phyloP scores from a whole-genome alignment of 148 eudicot genomes.

The Talinum fruticosum region DNA sequence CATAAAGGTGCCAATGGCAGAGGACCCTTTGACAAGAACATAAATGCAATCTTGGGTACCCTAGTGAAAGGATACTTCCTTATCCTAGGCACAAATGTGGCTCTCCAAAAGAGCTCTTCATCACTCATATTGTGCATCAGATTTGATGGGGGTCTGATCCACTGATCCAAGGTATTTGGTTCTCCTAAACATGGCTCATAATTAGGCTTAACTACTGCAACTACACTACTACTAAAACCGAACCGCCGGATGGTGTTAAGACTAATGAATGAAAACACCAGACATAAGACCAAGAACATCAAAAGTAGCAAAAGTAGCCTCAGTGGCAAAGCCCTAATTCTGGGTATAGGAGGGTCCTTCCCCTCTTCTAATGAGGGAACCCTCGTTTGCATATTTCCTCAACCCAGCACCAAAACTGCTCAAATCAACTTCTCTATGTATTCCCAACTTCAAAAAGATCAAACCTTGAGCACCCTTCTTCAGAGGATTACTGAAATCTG shows the following conservation, averaged over 20 bases:
- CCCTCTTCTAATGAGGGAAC: conserved; percentile 63
- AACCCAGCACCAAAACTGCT: conserved; percentile 6
- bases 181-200: conserved; percentile 50
- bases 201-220: conserved; percentile 36
- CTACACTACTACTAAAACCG: conserved; percentile 42
- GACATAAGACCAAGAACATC: conserved; percentile 53
- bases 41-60: conserved; percentile 82
- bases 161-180: conserved; percentile 35
- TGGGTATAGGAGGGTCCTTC: conserved; percentile 51
- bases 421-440: conserved; percentile 17
- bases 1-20: conserved; percentile 89
- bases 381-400: conserved; percentile 38
- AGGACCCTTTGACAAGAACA: conserved; percentile 96
- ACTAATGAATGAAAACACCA: conserved; percentile 54
- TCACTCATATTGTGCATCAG: conserved; percentile 83
- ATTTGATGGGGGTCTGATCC: conserved; percentile 65
- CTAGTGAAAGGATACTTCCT: conserved; percentile 60
- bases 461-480: conserved; percentile 14
- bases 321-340: conserved; percentile 63
- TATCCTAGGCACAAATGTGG: conserved; percentile 57
- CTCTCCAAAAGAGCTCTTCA: conserved; percentile 77
- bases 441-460: conserved; percentile 4
- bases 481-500: not conserved
- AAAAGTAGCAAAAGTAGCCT: conserved; percentile 48
- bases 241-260: conserved; percentile 46